Percentiles rank a stretch among this genome's conserved stretches.
These are phyloP conservation scores for Blastocystis sp. DNA, from an alignment of 352 stramenopile species.

Conservation along the genomic window DNA sequence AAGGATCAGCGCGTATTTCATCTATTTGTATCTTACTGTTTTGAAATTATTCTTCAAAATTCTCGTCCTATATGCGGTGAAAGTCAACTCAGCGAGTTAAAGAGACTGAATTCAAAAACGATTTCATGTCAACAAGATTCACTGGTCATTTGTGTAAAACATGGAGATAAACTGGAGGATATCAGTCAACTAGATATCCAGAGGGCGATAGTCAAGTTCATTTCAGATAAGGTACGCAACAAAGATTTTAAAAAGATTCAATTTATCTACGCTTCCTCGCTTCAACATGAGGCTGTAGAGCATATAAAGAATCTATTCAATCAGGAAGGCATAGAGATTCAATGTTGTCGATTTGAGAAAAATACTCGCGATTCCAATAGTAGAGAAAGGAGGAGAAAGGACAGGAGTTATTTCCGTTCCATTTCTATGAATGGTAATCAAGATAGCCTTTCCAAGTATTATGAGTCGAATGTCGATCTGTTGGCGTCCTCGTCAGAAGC, in stretches of 20 bases:
- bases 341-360: not conserved
- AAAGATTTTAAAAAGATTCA: not conserved
- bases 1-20: not conserved
- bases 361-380: not conserved
- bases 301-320: not conserved
- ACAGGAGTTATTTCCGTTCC: too few species aligned
- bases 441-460: too few species aligned
- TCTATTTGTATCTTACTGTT: not conserved
- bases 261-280: not conserved
- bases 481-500: too few species aligned
- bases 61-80: not conserved
- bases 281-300: not conserved
- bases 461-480: too few species aligned
- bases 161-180: not conserved
- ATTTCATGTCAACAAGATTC: not conserved
- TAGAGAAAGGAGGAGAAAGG: too few species aligned
- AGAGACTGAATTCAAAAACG: not conserved
- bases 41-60: not conserved
- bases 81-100: not conserved
- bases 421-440: too few species aligned
- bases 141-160: not conserved
- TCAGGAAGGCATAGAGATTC: not conserved
- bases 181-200: not conserved
- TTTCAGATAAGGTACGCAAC: not conserved
- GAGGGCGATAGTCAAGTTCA: not conserved